A percentile compares a stretch with the other conserved stretches of the same genome.
Conservation (phyloP, 75 land plant species). For the Sequoiadendron giganteum region DNA sequence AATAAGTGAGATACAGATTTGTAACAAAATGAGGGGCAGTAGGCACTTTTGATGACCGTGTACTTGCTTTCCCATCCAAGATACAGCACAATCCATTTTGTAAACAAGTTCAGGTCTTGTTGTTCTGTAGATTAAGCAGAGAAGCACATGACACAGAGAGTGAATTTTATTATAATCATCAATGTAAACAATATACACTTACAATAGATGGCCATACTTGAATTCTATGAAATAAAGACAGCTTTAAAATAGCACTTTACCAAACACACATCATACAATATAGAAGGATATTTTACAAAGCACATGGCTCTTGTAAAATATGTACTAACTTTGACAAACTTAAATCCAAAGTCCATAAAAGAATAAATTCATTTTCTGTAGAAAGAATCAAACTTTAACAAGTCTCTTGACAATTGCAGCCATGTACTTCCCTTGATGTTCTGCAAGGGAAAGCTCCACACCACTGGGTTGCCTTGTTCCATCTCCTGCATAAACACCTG, state of each 20-base stretch:
- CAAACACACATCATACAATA: constrained; percentile 3
- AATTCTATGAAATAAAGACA: constrained; percentile 5
- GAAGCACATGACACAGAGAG: background rate
- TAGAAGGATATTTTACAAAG: background rate
- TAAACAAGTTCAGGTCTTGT: background rate
- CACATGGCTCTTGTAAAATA: background rate
- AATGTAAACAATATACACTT: constrained; percentile 14
- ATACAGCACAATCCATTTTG: background rate
- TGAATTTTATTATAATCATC: background rate
- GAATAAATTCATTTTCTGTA: background rate
- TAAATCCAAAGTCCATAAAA: constrained; percentile 1
- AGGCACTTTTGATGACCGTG: background rate
- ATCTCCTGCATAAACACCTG: constrained; percentile 90
- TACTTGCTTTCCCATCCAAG: background rate
- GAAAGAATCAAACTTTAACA: constrained; percentile 14
- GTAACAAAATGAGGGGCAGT: background rate
- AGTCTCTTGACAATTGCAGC: constrained; percentile 71
- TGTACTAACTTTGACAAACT: background rate
- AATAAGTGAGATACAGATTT: background rate
- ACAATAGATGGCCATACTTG: background rate
- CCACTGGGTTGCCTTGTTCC: constrained; percentile 68
- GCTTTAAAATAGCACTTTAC: background rate
- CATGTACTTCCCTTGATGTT: constrained; percentile 89
- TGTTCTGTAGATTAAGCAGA: background rate
- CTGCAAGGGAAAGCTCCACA: constrained; percentile 74